These are phyloP conservation scores for Carnegiea gigantea DNA, from an alignment of 179 eudicot genomes.

Conservation along the genomic window DNA sequence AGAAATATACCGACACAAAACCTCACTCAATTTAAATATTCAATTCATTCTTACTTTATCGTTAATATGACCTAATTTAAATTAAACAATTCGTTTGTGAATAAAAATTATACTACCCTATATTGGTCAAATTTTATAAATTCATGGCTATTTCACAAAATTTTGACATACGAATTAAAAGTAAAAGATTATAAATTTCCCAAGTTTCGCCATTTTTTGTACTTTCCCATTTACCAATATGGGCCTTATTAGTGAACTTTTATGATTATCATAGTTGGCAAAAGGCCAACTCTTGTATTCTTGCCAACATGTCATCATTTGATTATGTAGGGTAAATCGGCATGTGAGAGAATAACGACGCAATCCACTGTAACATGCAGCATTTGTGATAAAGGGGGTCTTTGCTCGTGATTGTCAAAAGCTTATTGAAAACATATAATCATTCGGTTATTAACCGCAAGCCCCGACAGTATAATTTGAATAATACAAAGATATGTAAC, in stretches of 20 bases:
- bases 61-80: no score
- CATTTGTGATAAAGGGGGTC: constrained; percentile 8
- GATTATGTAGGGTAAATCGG: neutral
- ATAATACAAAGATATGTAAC: no score
- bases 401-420: neutral
- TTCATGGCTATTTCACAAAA: no score
- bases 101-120: no score
- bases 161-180: no score
- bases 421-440: neutral
- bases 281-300: neutral
- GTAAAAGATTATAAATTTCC: no score
- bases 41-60: no score
- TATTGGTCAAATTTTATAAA: no score
- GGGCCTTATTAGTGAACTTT: neutral
- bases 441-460: constrained; percentile 4
- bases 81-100: no score
- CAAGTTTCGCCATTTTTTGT: neutral
- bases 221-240: neutral
- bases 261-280: neutral
- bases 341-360: neutral
- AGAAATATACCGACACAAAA: no score
- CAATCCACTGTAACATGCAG: constrained; percentile 7
- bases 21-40: no score
- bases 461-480: constrained; percentile 4
- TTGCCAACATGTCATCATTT: constrained; percentile 5